Conservation (phyloP, 306 rosid genomes). For the Delonix regia region DNA sequence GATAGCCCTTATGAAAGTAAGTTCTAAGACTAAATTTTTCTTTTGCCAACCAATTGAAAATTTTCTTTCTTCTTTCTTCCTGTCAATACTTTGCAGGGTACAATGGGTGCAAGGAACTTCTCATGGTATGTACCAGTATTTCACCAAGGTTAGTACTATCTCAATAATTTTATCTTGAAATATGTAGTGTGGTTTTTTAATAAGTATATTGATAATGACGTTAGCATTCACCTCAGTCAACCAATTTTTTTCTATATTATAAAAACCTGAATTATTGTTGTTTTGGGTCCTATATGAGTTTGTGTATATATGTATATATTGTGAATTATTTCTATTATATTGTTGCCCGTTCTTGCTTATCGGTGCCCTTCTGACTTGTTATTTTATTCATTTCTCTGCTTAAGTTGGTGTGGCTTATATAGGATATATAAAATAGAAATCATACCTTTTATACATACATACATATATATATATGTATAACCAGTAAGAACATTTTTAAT, state of each 20-base stretch:
- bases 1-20: constrained; percentile 4
- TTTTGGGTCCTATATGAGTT: not conserved
- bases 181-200: constrained; percentile 1
- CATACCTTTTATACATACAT: too few species aligned
- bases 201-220: constrained; percentile 38
- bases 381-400: too few species aligned
- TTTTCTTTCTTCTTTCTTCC: constrained; percentile 20
- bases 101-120: constrained; percentile 68
- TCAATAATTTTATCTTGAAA: constrained; percentile 17
- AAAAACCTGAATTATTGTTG: constrained; percentile 17
- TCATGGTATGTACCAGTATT: constrained; percentile 82
- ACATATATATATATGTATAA: too few species aligned
- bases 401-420: too few species aligned
- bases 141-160: constrained; percentile 72
- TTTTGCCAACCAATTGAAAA: constrained; percentile 14
- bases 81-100: constrained; percentile 56
- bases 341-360: not conserved
- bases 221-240: not conserved
- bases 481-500: not conserved
- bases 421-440: too few species aligned
- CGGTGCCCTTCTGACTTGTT: too few species aligned
- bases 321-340: not conserved
- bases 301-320: too few species aligned
- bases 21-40: not conserved
- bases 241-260: not conserved